Evolutionary conservation across 2,329 filamentous ascomycete species (phyloP), one percentile per base, ranked within the genome.

Genomic region (Chrysoporthe cubensis): DNA sequence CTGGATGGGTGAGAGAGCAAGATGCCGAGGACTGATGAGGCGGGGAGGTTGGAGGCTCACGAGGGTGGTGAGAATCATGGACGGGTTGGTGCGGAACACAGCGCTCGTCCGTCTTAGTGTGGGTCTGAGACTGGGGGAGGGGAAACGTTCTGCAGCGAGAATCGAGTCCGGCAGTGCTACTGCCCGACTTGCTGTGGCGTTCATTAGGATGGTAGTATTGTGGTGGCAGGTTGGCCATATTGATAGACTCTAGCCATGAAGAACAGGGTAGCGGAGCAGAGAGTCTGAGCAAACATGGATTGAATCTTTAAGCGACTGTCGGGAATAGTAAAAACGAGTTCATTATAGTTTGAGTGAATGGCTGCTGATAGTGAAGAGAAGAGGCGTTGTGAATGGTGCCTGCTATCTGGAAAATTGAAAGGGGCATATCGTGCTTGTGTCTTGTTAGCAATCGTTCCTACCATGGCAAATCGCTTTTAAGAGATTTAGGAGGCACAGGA

Each of bases 251-350:
- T 52, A 50, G 11, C 50, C 50, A 34, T n/a, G 21, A 60, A 37
- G 26, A 21, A n/a, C 3, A 26, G 43, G 40, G 14, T 21, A 6
- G 11, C 8, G 40, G 43, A 2, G 8, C 34, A 4, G 26, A 43
- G 42, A 61, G 21, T 54, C 5, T 42, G 21, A 67, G 61, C 57
- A 65, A 67, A 14, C 65, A 61, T 44, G 56, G 5, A 26, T 43
- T 54, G 54, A 18, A 18, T 43, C 32, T 18, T 32, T 61, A 42
- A 56, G 48, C 37, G 44, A 59, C 48, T 52, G 62, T 21, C 3
- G 42, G 4, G 34, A 21, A 21, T 4, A 14, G 8, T 40, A 62
- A 46, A 5, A 26, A 3, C n/a, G 21, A 21, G 21, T 18, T 4
- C 60, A 42, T 62, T 21, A 48, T 62, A 46, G 3, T 11, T 11